A percentile compares a stretch with the other conserved stretches of the same genome.
phyloP scores from a whole-genome alignment of 805 yeast genomes.

The Candida arabinofermentans region DNA sequence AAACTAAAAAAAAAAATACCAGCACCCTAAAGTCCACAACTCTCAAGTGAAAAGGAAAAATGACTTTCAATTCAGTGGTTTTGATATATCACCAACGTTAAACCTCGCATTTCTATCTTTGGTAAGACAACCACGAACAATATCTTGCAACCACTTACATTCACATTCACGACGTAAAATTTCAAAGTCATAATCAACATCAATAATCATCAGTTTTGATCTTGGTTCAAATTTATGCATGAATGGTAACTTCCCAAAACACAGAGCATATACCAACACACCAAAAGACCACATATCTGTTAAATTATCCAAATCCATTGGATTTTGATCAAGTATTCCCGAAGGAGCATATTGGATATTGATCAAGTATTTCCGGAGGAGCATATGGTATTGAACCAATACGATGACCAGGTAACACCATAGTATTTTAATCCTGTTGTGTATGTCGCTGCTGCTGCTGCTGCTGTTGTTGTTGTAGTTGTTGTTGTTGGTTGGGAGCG shows the following conservation, averaged over 20 bases:
- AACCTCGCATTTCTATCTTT: constrained; percentile 49
- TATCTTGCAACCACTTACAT: constrained; percentile 14
- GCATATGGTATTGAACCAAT: constrained; percentile 93
- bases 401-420: constrained; percentile 51
- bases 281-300: constrained; percentile 95
- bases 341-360: too few relatives aligned
- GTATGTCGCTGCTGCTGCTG: too few relatives aligned
- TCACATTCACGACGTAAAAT: neutral
- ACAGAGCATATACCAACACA: constrained; percentile 67
- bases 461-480: too few relatives aligned
- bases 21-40: too few relatives aligned
- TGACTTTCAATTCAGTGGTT: constrained; percentile 1
- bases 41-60: too few relatives aligned
- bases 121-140: constrained; percentile 52
- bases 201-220: constrained; percentile 63
- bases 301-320: constrained; percentile 54
- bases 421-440: too few relatives aligned
- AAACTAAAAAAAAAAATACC: too few relatives aligned
- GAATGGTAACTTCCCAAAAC: constrained; percentile 75
- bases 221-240: constrained; percentile 81
- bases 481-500: too few relatives aligned
- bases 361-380: constrained; percentile 80
- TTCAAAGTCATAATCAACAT: constrained; percentile 52
- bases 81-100: constrained; percentile 39
- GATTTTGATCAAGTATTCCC: constrained; percentile 56